Evolutionary conservation across 331 rosid genomes (phyloP).

Genomic region (Malus hybrid): DNA sequence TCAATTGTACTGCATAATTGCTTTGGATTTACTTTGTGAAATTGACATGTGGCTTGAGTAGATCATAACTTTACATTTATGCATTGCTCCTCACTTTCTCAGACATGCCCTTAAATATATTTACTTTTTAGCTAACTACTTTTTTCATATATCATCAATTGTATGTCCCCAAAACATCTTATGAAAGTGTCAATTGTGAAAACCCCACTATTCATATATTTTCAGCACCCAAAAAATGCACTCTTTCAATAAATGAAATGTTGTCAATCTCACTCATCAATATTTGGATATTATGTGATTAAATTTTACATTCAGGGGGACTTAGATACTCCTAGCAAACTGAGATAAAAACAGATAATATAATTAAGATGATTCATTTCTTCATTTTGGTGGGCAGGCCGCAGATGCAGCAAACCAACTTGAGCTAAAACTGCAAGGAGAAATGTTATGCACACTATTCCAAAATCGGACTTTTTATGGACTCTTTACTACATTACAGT

Average conservation of each 20-base stretch:
- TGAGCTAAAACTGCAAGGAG: neutral
- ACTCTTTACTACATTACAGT: accelerated
- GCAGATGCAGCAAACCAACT: neutral
- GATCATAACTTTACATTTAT: neutral
- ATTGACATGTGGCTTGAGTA: too few species aligned
- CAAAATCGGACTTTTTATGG: too few species aligned
- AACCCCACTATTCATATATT: neutral
- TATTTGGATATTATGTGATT: neutral
- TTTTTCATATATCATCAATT: neutral
- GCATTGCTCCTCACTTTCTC: neutral
- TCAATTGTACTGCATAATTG: too few species aligned
- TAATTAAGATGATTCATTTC: neutral
- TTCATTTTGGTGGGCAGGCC: neutral
- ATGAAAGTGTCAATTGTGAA: neutral
- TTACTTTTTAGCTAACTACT: neutral
- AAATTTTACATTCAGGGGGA: neutral
- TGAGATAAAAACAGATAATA: neutral
- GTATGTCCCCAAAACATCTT: neutral
- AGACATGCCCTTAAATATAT: neutral
- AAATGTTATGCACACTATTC: too few species aligned
- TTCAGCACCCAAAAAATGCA: neutral
- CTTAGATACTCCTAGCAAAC: neutral
- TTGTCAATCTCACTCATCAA: neutral
- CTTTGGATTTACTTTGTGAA: too few species aligned
- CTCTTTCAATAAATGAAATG: neutral